Conservation (phyloP, 2,329 filamentous ascomycete species). For the Talaromyces marneffei region DNA sequence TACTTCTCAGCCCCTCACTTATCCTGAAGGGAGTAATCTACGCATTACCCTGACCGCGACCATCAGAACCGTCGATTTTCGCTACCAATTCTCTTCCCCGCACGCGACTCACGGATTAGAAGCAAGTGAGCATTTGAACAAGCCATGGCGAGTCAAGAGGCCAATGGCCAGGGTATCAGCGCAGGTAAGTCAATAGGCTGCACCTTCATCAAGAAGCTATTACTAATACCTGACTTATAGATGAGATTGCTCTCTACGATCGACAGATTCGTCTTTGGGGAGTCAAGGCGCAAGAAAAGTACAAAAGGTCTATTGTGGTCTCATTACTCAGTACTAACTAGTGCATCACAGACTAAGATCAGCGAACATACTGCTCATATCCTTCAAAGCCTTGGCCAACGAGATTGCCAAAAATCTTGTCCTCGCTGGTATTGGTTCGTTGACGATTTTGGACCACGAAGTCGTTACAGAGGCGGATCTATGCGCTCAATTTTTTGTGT, state of each 20-base stretch:
- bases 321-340: neutral
- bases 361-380: conserved; percentile 84
- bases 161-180: conserved; percentile 26
- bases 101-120: neutral
- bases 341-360: conserved; percentile 62
- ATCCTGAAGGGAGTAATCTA: neutral
- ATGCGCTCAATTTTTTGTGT: conserved; percentile 76
- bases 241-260: conserved; percentile 96
- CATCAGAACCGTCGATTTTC: neutral
- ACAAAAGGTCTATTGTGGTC: conserved; percentile 15
- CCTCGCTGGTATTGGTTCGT: conserved; percentile 80
- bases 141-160: conserved; percentile 23
- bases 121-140: neutral
- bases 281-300: conserved; percentile 81
- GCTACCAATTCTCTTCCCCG: neutral
- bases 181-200: conserved; percentile 25
- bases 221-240: conserved; percentile 40
- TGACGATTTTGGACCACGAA: conserved; percentile 81
- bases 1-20: neutral
- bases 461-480: conserved; percentile 72
- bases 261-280: conserved; percentile 97
- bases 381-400: conserved; percentile 78
- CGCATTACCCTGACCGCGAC: neutral
- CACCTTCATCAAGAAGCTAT: neutral
- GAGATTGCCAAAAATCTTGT: conserved; percentile 98